Evolutionary conservation across 1,139 yeast species (phyloP), one percentile per base, ranked within the genome.

Genomic region (Diutina catenulata): DNA sequence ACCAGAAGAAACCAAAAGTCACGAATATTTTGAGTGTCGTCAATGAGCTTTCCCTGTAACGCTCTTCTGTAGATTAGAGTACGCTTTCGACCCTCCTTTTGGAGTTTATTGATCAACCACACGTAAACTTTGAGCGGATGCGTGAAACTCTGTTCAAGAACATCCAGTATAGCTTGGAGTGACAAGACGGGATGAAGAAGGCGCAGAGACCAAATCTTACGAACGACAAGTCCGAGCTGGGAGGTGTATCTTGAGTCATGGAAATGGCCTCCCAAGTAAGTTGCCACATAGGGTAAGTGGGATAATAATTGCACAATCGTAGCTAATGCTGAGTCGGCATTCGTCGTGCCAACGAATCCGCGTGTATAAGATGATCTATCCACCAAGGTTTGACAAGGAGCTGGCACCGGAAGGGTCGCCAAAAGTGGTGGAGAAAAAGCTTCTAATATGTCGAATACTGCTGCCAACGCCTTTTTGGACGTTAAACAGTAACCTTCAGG

Each of bases 291-390:
- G 0, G 56, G 44, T 1, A 76, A 55, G 53, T 81, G 94, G 1
- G 74, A 57, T 5, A 83, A 39, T 11, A 70, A 54, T 43, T 76
- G 82, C 6, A 82, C 42, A 0, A 78, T 53, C 1, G 71, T 81
- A 47, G 76, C 79, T 28, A 19, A 9, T 3, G 75, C 59, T 46
- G 74, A 75, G 42, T 69, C 77, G 22, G 50, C 53, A 6, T 57
- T 54, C 36, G 67, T 77, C 40, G 82, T 48, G 0, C 88, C 87
- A 24, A 81, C 60, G 47, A 60, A 79, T 0, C 94, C 94, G 3
- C 79, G 78, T 3, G 50, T 43, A 47, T 80, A 83, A 5, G 53
- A 43, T 14, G 3, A n/a, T 13, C 60, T 56, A 18, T 65, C 66
- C 31, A 58, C 53, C 32, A 77, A 52, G 47, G 75, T 81, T 11